Evolutionary conservation across 306 rosid genomes (phyloP), one percentile per base, ranked within the genome.

Genomic region (Cicer yamashitae): DNA sequence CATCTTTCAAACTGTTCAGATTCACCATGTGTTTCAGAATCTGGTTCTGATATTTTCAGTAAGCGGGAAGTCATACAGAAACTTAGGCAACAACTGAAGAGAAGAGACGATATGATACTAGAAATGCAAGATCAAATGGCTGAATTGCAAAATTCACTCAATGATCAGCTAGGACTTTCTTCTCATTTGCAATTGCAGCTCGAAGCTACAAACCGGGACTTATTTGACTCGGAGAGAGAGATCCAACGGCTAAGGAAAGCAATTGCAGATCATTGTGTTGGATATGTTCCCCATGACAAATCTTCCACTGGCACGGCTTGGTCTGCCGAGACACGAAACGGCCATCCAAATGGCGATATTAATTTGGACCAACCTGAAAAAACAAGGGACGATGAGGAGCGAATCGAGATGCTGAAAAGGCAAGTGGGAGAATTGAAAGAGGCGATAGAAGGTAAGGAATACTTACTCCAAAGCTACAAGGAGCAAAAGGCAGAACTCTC

Each of bases 111-210:
- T 7, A 91, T 94, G 98, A 86, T 94, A 72, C 69, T 94, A 57
- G 98, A 94, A 85, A 94, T 94, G 98, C 97, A 94, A 86, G 97
- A 94, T 81, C 98, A 91, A 88, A 90, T 94, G 69, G 87, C 83
- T 65, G 96, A 87, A 75, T 71, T 94, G 85, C 93, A 85, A 87
- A 89, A 80, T 52, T 87, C 96, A 17, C 88, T 94, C 39, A 86
- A 87, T 76, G 84, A 88, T 41, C 97, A 90, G 78, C 56, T 87
- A 37, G 85, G 87, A 63, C 90, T 81, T 76, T 91, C 97, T 54
- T 79, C 94, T 57, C 90, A 91, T 85, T 79, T 91, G 87, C 97
- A 91, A 78, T 67, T 89, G 38, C 97, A 87, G 80, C 91, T 94
- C 60, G 93, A 91, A 64, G 88, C 88, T 52, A 76, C 97, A 68